Evolutionary conservation across 768 basidiomycete genomes (phyloP).

Genomic region (Mycena galopus): DNA sequence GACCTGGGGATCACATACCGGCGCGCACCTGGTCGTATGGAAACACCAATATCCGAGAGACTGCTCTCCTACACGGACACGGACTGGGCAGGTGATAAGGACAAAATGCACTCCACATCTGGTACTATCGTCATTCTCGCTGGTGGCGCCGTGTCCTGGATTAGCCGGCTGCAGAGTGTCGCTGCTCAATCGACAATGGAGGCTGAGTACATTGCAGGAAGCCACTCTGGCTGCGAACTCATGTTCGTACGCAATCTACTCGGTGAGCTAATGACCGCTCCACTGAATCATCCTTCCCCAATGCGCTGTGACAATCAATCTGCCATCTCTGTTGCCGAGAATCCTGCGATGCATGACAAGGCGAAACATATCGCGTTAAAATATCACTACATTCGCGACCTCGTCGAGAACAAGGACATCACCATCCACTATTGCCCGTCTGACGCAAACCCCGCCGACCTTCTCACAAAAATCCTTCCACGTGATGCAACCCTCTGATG

Average conservation of each 20-base stretch:
- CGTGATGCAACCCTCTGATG: too few species aligned
- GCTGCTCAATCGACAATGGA: too few species aligned
- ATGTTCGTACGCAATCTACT: constrained; percentile 10
- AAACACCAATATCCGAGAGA: background rate
- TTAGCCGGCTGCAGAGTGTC: too few species aligned
- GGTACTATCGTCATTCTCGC: too few species aligned
- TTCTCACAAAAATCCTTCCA: constrained; percentile 6
- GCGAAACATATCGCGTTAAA: too few species aligned
- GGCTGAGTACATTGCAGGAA: too few species aligned
- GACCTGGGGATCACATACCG: background rate
- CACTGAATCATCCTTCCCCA: background rate
- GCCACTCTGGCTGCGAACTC: too few species aligned
- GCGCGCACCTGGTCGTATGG: background rate
- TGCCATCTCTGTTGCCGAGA: background rate
- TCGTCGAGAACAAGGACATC: background rate
- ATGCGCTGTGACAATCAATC: constrained; percentile 17
- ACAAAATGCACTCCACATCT: too few species aligned
- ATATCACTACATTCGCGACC: too few species aligned
- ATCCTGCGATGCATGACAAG: constrained; percentile 15
- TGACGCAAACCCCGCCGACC: background rate
- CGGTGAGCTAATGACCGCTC: background rate
- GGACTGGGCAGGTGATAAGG: too few species aligned
- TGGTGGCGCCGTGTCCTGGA: too few species aligned
- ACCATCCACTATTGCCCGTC: constrained; percentile 6
- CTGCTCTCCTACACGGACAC: too few species aligned